Evolutionary conservation across 1,284 basidiomycete genomes (phyloP).

Genomic region (Tilletia horrida): DNA sequence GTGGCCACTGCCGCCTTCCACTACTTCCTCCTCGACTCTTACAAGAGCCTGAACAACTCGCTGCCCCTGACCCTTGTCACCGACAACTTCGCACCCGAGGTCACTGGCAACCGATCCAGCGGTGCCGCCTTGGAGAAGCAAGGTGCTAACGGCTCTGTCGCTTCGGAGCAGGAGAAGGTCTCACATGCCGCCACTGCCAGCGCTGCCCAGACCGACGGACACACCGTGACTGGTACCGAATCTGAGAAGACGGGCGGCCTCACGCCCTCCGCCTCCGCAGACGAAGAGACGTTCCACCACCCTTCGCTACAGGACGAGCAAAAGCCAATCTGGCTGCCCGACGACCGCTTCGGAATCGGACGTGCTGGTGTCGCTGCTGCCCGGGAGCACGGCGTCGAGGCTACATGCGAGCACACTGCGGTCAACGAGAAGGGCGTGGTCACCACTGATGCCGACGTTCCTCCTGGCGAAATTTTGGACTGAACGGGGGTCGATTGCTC

Average conservation of each 20-base stretch:
- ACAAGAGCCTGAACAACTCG: conserved; percentile 38
- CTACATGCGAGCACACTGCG: conserved; percentile 43
- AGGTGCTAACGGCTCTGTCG: neutral
- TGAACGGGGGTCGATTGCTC: no score
- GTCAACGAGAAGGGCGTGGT: conserved; percentile 50
- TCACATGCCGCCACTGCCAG: neutral
- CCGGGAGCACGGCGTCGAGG: conserved; percentile 41
- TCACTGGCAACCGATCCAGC: neutral
- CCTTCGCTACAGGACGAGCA: conserved; percentile 47
- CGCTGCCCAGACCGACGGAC: neutral
- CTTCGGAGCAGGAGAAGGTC: conserved; percentile 7
- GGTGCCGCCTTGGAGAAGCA: neutral
- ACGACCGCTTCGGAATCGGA: conserved; percentile 51
- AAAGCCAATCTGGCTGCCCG: conserved; percentile 50
- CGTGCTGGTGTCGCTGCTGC: conserved; percentile 41
- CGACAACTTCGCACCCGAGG: conserved; percentile 3
- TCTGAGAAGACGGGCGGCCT: conserved; percentile 21
- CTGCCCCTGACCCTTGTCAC: conserved; percentile 40
- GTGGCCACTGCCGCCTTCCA: conserved; percentile 66
- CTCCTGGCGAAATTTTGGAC: conserved; percentile 47
- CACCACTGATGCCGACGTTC: conserved; percentile 40
- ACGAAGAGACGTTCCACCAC: conserved; percentile 40
- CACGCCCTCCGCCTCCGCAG: conserved; percentile 18
- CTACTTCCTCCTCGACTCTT: conserved; percentile 54
- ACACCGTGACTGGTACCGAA: neutral